Conservation (phyloP, 2,329 filamentous ascomycete species). For the Cadophora malorum region DNA sequence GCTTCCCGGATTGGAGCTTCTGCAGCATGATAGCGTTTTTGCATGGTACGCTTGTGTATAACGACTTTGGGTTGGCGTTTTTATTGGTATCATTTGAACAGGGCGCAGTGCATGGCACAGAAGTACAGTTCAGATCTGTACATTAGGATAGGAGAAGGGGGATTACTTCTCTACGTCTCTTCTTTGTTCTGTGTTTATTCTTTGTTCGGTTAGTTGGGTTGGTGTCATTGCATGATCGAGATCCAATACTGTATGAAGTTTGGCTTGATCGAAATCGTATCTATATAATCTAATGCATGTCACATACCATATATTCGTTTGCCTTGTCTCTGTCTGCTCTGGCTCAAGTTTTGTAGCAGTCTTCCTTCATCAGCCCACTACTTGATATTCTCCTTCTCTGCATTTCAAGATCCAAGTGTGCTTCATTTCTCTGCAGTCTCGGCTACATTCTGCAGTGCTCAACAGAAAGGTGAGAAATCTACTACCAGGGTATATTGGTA, state of each 20-base stretch:
- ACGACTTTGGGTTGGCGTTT: neutral
- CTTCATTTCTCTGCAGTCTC: neutral
- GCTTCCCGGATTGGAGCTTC: neutral
- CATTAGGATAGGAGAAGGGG: neutral
- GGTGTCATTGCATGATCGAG: neutral
- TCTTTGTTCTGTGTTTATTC: neutral
- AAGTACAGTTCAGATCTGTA: slow-evolving; percentile 3
- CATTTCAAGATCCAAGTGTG: neutral
- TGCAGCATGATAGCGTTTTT: slow-evolving; percentile 16
- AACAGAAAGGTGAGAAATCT: too few relatives aligned
- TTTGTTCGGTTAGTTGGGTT: neutral
- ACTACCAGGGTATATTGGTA: too few relatives aligned
- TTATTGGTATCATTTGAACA: neutral
- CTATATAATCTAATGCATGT: slow-evolving; percentile 3
- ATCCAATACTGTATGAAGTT: neutral
- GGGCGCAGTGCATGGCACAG: neutral
- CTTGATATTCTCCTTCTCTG: neutral
- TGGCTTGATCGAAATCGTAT: neutral
- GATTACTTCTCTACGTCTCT: neutral
- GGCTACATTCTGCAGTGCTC: neutral
- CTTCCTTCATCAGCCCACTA: too few relatives aligned
- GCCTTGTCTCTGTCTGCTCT: neutral
- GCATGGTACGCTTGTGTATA: slow-evolving; percentile 5
- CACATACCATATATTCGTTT: neutral
- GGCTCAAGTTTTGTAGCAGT: too few relatives aligned